Evolutionary conservation across 345 rosid species (phyloP).

Genomic region (Salix exigua): DNA sequence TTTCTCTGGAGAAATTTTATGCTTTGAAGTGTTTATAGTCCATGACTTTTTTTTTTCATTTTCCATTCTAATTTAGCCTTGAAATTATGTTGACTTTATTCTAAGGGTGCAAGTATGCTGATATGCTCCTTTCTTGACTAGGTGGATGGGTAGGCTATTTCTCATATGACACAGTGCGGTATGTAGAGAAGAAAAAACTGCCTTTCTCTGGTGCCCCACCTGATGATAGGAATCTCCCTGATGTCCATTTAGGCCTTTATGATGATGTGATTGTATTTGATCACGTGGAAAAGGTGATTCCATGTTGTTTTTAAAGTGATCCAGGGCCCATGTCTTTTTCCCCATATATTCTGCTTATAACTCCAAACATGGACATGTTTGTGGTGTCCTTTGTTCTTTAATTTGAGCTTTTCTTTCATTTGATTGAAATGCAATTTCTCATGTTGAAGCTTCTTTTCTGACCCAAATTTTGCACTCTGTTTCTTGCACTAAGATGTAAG

Average conservation of each 20-base stretch:
- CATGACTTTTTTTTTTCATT: neutral
- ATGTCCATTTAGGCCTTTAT: slow-evolving; percentile 92
- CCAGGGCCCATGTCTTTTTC: neutral
- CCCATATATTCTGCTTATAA: neutral
- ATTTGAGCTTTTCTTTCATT: neutral
- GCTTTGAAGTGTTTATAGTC: neutral
- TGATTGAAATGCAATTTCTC: neutral
- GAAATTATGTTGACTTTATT: neutral
- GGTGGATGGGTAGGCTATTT: slow-evolving; percentile 99
- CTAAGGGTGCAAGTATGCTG: neutral
- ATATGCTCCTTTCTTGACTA: slow-evolving; percentile 24
- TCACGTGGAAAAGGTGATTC: slow-evolving; percentile 77
- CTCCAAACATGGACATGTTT: neutral
- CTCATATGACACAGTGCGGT: slow-evolving; percentile 91
- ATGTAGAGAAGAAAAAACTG: slow-evolving; percentile 79
- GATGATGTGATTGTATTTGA: slow-evolving; percentile 84
- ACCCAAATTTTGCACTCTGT: too few species aligned
- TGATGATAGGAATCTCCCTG: slow-evolving; percentile 90
- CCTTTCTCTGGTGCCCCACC: slow-evolving; percentile 66
- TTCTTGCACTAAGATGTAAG: too few species aligned
- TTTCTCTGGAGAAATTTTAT: neutral
- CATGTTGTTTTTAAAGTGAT: neutral
- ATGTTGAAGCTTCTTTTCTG: neutral
- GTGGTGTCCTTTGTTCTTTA: neutral
- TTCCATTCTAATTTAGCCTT: neutral